These are phyloP conservation scores for Sclerotinia glacialis DNA, from an alignment of 2,329 filamentous ascomycete species.

Conservation along the genomic window DNA sequence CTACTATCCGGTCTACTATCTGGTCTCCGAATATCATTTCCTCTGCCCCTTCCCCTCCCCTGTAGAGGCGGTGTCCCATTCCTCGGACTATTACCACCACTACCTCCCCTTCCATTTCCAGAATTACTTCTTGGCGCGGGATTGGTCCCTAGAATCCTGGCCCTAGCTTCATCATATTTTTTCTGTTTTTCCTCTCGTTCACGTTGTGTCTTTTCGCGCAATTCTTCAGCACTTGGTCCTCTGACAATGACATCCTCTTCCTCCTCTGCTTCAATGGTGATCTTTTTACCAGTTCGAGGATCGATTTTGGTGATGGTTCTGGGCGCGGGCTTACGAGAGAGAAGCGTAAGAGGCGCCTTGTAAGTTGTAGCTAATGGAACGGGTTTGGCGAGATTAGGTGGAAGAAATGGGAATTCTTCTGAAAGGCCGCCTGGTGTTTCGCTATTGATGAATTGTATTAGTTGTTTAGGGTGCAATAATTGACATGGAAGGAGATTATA, in stretches of 20 bases:
- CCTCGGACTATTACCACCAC: slow-evolving; percentile 47
- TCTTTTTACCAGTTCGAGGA: slow-evolving; percentile 48
- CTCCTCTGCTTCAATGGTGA: slow-evolving; percentile 55
- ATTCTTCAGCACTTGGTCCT: slow-evolving; percentile 70
- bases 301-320: slow-evolving; percentile 59
- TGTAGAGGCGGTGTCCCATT: slow-evolving; percentile 60
- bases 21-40: slow-evolving; percentile 39
- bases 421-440: slow-evolving; percentile 70
- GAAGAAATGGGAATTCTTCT: slow-evolving; percentile 63
- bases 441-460: slow-evolving; percentile 23
- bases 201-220: slow-evolving; percentile 71
- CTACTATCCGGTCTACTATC: slow-evolving; percentile 36
- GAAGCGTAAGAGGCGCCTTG: slow-evolving; percentile 78
- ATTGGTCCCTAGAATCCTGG: slow-evolving; percentile 73
- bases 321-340: slow-evolving; percentile 74
- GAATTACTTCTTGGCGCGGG: slow-evolving; percentile 44
- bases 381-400: slow-evolving; percentile 15
- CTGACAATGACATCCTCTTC: slow-evolving; percentile 62
- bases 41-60: slow-evolving; percentile 47
- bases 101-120: slow-evolving; percentile 20
- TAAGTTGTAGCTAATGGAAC: slow-evolving; percentile 65
- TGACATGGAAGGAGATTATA: not conserved
- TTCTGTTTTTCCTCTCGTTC: slow-evolving; percentile 87
- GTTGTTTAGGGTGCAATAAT: not conserved
- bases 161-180: slow-evolving; percentile 83